These are phyloP conservation scores for Ceratocystis cubensis DNA, from an alignment of 2,329 filamentous ascomycete genomes.

Conservation along the genomic window DNA sequence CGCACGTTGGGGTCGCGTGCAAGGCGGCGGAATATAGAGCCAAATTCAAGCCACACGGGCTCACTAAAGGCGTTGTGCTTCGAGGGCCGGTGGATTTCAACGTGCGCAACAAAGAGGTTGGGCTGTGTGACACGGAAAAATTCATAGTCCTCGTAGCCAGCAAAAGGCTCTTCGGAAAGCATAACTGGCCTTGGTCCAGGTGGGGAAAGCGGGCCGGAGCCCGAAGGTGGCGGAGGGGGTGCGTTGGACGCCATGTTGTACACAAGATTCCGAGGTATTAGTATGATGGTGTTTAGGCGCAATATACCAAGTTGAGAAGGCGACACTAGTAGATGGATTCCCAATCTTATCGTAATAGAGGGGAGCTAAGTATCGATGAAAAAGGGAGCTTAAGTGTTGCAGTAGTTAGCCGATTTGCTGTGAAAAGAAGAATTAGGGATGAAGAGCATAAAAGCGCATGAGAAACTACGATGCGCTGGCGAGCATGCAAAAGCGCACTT, in stretches of 20 bases:
- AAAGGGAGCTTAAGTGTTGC: neutral
- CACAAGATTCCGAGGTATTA: neutral
- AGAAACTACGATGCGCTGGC: neutral
- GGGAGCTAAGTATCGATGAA: neutral
- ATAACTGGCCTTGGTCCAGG: conserved; percentile 13
- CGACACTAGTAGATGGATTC: neutral
- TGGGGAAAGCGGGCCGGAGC: conserved; percentile 21
- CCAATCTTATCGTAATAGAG: neutral
- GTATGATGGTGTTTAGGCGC: neutral
- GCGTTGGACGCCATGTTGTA: conserved; percentile 10
- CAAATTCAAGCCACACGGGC: conserved; percentile 76
- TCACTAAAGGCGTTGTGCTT: conserved; percentile 84
- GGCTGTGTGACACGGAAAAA: conserved; percentile 67
- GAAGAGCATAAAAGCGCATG: neutral
- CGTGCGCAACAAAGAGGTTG: conserved; percentile 63
- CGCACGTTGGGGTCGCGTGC: conserved; percentile 62
- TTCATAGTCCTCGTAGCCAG: conserved; percentile 39
- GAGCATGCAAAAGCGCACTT: neutral
- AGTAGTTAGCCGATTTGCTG: neutral
- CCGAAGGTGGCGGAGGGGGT: neutral
- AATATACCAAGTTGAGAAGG: neutral
- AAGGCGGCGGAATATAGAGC: conserved; percentile 56
- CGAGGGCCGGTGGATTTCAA: conserved; percentile 75
- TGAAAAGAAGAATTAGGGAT: neutral
- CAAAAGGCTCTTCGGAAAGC: conserved; percentile 23